These are phyloP conservation scores for Globisporangium uncinulatum DNA, from an alignment of 352 stramenopile species.

Conservation along the genomic window DNA sequence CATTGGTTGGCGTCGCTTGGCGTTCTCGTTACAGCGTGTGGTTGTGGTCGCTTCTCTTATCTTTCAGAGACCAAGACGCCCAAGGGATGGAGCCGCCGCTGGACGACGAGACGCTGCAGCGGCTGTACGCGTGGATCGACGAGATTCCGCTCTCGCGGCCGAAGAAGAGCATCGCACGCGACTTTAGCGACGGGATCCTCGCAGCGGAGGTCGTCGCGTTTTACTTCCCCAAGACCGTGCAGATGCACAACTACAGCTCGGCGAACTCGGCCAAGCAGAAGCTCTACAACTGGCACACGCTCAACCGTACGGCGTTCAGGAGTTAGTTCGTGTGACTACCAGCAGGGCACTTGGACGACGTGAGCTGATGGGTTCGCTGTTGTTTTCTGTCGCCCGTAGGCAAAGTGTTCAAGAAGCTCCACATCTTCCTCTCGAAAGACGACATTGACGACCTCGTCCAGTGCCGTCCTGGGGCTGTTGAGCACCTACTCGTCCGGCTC, in stretches of 20 bases:
- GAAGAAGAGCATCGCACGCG: constrained; percentile 93
- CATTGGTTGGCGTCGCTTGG: constrained; percentile 24
- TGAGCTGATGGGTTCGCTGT: too few species aligned
- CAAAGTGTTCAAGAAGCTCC: constrained; percentile 85
- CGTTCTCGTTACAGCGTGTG: background rate
- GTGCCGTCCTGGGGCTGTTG: constrained; percentile 84
- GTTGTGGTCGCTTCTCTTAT: background rate
- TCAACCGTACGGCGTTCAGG: constrained; percentile 62
- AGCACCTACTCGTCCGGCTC: constrained; percentile 88
- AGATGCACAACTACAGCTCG: constrained; percentile 96
- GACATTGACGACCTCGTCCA: constrained; percentile 92
- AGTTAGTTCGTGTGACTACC: too few species aligned
- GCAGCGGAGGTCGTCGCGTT: constrained; percentile 89
- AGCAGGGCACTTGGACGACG: too few species aligned
- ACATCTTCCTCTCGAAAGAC: constrained; percentile 75
- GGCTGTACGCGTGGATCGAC: constrained; percentile 95
- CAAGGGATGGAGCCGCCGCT: constrained; percentile 47
- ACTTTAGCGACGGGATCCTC: constrained; percentile 94
- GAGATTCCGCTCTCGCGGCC: constrained; percentile 91
- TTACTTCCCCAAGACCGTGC: constrained; percentile 94
- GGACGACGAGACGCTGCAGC: constrained; percentile 89
- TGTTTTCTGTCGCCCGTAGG: constrained; percentile 11
- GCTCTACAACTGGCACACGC: constrained; percentile 95
- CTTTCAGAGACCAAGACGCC: too few species aligned
- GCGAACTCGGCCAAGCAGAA: constrained; percentile 93